Conservation (phyloP, 2,329 filamentous ascomycete genomes). For the Aspergillus oerlinghausenensis region DNA sequence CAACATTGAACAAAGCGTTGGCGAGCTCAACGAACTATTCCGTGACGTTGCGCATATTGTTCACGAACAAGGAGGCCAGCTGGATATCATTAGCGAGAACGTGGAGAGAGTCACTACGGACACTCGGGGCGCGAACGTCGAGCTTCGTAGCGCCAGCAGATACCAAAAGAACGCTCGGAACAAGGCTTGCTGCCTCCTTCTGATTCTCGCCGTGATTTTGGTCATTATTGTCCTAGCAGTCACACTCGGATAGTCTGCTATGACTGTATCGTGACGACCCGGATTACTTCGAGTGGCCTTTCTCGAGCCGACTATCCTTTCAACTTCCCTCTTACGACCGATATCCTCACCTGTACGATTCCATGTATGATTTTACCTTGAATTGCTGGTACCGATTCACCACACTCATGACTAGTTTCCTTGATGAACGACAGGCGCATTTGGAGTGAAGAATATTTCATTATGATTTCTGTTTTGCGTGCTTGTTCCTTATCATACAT, state of each 20-base stretch:
- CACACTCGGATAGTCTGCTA: conserved; percentile 58
- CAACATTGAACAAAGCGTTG: conserved; percentile 94
- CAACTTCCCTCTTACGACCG: conserved; percentile 21
- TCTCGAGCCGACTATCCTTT: conserved; percentile 6
- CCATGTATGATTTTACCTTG: conserved; percentile 18
- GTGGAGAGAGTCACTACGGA: conserved; percentile 78
- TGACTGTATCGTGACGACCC: conserved; percentile 9
- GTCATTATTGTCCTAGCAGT: conserved; percentile 86
- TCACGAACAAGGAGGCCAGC: conserved; percentile 81
- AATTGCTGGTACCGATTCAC: conserved; percentile 6
- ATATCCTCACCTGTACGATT: conserved; percentile 31
- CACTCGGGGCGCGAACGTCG: conserved; percentile 77
- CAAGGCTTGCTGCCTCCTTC: conserved; percentile 85
- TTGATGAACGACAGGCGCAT: conserved; percentile 12
- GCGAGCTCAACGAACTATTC: conserved; percentile 94
- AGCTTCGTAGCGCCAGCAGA: conserved; percentile 77
- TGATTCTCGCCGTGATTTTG: conserved; percentile 84
- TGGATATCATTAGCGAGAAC: conserved; percentile 84
- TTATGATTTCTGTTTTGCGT: conserved; percentile 14
- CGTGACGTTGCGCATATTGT: conserved; percentile 98
- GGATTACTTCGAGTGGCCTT: not conserved
- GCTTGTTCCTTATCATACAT: conserved; percentile 30
- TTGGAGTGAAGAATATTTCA: conserved; percentile 22
- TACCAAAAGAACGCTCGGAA: conserved; percentile 95
- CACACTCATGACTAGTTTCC: conserved; percentile 7